Evolutionary conservation across 352 stramenopile genomes (phyloP).

Genomic region (Globisporangium alternatum): DNA sequence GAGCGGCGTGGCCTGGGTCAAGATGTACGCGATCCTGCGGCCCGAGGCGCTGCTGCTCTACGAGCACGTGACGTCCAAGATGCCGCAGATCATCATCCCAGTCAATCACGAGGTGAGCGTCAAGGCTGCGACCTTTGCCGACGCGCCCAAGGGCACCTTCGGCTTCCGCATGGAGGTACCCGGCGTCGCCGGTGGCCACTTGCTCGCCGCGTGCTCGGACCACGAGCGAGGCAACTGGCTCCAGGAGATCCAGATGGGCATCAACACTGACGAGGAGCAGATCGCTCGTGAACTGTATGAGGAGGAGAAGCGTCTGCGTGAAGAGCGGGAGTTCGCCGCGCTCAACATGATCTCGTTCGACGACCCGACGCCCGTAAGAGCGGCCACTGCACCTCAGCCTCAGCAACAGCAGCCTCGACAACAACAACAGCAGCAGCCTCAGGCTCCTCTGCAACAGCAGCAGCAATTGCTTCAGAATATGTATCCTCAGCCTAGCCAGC

Average conservation of each 20-base stretch:
- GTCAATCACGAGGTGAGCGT: slow-evolving; percentile 63
- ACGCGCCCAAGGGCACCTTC: slow-evolving; percentile 46
- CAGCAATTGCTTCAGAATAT: slow-evolving; percentile 9
- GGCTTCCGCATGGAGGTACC: slow-evolving; percentile 66
- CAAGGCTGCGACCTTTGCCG: slow-evolving; percentile 40
- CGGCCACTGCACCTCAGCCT: not conserved
- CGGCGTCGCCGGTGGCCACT: slow-evolving; percentile 53
- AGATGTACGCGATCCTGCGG: slow-evolving; percentile 65
- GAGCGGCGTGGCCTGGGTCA: slow-evolving; percentile 61
- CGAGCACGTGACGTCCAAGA: slow-evolving; percentile 44
- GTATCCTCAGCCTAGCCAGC: slow-evolving; percentile 3
- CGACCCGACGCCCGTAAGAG: slow-evolving; percentile 20
- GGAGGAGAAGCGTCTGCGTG: slow-evolving; percentile 46
- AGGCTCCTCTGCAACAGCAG: not conserved
- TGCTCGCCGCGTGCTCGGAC: slow-evolving; percentile 55
- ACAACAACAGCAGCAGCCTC: not conserved
- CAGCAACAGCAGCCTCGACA: slow-evolving; percentile 8
- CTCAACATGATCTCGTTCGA: slow-evolving; percentile 85
- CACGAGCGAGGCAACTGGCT: slow-evolving; percentile 77
- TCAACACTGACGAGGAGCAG: slow-evolving; percentile 40
- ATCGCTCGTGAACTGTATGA: slow-evolving; percentile 40
- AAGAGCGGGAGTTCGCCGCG: slow-evolving; percentile 61
- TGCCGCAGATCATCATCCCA: slow-evolving; percentile 74
- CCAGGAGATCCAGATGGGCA: slow-evolving; percentile 71
- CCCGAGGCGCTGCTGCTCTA: slow-evolving; percentile 75